Conservation (phyloP, 1,284 basidiomycete genomes). For the Moesziomyces antarcticus region DNA sequence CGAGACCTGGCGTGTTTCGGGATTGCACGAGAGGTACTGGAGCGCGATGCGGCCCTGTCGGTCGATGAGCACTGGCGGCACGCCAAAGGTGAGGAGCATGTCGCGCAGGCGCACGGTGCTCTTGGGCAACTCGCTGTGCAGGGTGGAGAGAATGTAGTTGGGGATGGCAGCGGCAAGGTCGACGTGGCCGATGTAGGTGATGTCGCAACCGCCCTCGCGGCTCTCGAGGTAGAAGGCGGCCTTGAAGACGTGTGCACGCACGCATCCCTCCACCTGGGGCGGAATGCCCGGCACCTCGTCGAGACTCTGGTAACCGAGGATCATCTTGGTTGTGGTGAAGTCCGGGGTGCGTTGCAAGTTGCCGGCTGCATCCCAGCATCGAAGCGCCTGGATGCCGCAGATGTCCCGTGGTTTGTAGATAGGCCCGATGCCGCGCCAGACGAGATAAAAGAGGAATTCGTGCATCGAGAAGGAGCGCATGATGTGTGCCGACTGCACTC, state of each 20-base stretch:
- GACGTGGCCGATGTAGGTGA: slow-evolving; percentile 51
- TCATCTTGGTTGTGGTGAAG: slow-evolving; percentile 36
- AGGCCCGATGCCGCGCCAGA: slow-evolving; percentile 53
- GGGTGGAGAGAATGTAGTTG: slow-evolving; percentile 41
- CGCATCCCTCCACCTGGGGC: slow-evolving; percentile 39
- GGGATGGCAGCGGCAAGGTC: slow-evolving; percentile 43
- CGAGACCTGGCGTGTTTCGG: slow-evolving; percentile 43
- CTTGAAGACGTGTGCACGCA: slow-evolving; percentile 40
- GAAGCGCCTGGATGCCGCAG: slow-evolving; percentile 42
- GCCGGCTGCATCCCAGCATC: slow-evolving; percentile 42
- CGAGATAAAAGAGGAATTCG: slow-evolving; percentile 57
- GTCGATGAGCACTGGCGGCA: slow-evolving; percentile 54
- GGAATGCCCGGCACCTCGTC: slow-evolving; percentile 43
- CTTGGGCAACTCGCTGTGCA: slow-evolving; percentile 46
- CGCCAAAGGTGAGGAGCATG: slow-evolving; percentile 49
- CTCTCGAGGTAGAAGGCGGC: slow-evolving; percentile 51
- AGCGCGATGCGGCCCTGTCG: slow-evolving; percentile 34
- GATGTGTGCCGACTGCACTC: slow-evolving; percentile 51
- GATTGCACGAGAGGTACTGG: slow-evolving; percentile 39
- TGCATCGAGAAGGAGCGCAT: slow-evolving; percentile 44
- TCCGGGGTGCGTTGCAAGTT: slow-evolving; percentile 29
- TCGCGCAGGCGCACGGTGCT: slow-evolving; percentile 37
- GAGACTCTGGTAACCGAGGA: slow-evolving; percentile 42
- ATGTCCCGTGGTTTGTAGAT: slow-evolving; percentile 53
- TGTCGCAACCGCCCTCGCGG: slow-evolving; percentile 36